These are phyloP conservation scores for Candida yuanshanica DNA, from an alignment of 805 yeast species.

Conservation along the genomic window DNA sequence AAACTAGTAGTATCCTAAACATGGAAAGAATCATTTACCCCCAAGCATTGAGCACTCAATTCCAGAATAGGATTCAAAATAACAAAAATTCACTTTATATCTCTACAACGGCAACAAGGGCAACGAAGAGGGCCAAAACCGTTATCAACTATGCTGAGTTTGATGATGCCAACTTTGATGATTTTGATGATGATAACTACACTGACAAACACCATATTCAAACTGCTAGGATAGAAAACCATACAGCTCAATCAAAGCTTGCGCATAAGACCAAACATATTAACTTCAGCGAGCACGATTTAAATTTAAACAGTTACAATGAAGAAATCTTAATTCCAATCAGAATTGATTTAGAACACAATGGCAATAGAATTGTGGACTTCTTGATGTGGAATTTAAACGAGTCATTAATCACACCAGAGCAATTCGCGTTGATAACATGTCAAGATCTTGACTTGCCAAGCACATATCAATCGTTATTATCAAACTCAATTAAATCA, in stretches of 20 bases:
- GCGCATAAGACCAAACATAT: constrained; percentile 23
- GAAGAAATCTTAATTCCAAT: constrained; percentile 86
- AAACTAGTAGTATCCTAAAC: no score
- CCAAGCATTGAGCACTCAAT: constrained; percentile 77
- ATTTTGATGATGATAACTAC: constrained; percentile 35
- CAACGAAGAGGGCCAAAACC: constrained; percentile 65
- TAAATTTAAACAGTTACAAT: constrained; percentile 18
- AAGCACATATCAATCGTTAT: constrained; percentile 50
- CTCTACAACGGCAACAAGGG: constrained; percentile 70
- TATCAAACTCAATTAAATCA: constrained; percentile 65
- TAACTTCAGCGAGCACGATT: constrained; percentile 19
- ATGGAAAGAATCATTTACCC: constrained; percentile 37
- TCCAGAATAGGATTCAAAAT: constrained; percentile 65
- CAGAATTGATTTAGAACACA: constrained; percentile 77
- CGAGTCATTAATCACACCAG: constrained; percentile 78
- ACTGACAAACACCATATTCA: constrained; percentile 13
- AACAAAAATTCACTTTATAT: constrained; percentile 69
- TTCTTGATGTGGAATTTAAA: constrained; percentile 88
- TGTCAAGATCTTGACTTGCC: constrained; percentile 84
- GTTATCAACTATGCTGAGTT: constrained; percentile 81
- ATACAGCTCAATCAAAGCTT: constrained; percentile 15
- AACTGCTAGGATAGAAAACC: constrained; percentile 3
- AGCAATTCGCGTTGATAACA: constrained; percentile 78
- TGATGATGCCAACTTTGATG: constrained; percentile 58
- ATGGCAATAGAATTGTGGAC: constrained; percentile 80